Evolutionary conservation across 2,329 filamentous ascomycete genomes (phyloP), one percentile per base, ranked within the genome.

Genomic region (Trichoderma koningiopsis): DNA sequence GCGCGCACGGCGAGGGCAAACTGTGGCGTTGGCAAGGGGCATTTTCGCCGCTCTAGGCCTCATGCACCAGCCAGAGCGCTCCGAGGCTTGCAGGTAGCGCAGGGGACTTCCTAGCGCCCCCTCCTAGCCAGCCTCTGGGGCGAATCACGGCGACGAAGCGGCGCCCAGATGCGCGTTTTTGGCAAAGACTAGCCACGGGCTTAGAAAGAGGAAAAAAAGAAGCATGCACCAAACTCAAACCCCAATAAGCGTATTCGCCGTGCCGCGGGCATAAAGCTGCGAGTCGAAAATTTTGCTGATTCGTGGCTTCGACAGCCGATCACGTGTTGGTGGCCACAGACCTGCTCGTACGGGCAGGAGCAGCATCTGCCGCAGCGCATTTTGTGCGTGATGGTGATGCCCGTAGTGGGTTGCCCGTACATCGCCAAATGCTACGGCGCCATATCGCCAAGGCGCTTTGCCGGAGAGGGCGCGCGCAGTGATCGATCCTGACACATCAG

Each of bases 151-250:
- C 52, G 10, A 19, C 37, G 53, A 49, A 19, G 47, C 37, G 27
- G 29, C 27, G 22, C 58, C n/a, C 3, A 59, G 64, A 58, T 59
- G 64, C 55, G 64, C 64, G 64, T 67, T 67, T 67, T 67, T 59
- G 64, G 64, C 31, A 52, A 24, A 29, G 24, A 19, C 37, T 24
- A 59, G 64, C 64, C 64, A 67, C 64, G 35, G 64, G 55, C 53
- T 35, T 40, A 40, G 40, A 24, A 53, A 29, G 47, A 49, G 11
- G n/a, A 22, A 49, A 49, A 49, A 49, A 49, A 67, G 55, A 67
- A 67, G 64, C 55, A 49, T 67, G 64, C 53, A 49, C 63, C 35
- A 49, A 66, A 66, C 53, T 58, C 63, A 66, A 66, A 35, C 55
- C 53, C 3, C 27, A 58, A 57, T 66, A 66, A 66, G 63, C 63